Evolutionary conservation across 2,329 filamentous ascomycete species (phyloP).

Genomic region (Penicillium oxalicum): DNA sequence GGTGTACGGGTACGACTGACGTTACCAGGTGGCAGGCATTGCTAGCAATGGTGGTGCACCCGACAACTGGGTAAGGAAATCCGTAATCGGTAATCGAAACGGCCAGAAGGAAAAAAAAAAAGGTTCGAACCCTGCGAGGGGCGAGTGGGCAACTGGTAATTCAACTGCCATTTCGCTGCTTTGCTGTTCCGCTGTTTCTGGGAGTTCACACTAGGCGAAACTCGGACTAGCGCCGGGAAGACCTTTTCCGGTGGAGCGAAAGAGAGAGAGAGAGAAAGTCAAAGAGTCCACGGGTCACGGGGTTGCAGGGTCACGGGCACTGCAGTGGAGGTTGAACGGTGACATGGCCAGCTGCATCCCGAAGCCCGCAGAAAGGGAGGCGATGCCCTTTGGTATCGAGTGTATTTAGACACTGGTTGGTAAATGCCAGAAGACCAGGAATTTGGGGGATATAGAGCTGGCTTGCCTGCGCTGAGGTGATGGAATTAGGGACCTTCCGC

Average conservation of each 20-base stretch:
- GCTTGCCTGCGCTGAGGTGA: too few relatives aligned
- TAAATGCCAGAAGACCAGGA: background rate
- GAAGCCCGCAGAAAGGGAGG: background rate
- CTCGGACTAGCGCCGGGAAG: constrained; percentile 10
- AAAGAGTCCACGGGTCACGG: constrained; percentile 6
- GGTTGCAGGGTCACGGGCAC: background rate
- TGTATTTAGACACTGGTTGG: too few relatives aligned
- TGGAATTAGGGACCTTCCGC: background rate
- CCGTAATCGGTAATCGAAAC: background rate
- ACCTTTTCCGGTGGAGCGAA: constrained; percentile 12
- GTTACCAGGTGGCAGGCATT: background rate
- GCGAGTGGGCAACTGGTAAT: too few relatives aligned
- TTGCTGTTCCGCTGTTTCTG: background rate
- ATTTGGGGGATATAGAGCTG: too few relatives aligned
- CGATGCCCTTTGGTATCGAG: background rate
- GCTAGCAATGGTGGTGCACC: too few relatives aligned
- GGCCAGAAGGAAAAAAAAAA: background rate
- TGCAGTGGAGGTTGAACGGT: too few relatives aligned
- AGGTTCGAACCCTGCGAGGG: too few relatives aligned
- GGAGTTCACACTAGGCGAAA: constrained; percentile 3
- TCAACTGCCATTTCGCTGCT: background rate
- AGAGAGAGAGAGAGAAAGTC: too few relatives aligned
- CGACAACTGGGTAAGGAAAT: too few relatives aligned
- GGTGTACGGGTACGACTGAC: background rate
- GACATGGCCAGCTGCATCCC: too few relatives aligned